phyloP scores from a whole-genome alignment of 1,139 yeast genomes.

The Geotrichum carabidarum region DNA sequence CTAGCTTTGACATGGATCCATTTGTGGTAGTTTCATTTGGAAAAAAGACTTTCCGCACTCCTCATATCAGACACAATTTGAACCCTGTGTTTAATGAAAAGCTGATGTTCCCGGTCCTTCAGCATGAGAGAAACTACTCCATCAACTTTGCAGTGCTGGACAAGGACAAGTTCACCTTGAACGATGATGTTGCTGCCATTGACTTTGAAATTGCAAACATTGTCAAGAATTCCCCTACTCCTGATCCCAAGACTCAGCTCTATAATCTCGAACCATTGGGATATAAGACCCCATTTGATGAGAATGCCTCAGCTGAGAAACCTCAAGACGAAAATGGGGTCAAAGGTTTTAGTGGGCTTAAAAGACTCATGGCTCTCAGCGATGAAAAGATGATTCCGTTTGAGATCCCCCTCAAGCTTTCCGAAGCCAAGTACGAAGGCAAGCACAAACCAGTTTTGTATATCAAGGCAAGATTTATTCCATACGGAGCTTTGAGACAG shows the following conservation, averaged over 20 bases:
- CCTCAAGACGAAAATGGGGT: background rate
- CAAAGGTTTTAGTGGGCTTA: background rate
- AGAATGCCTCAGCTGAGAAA: background rate
- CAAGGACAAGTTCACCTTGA: slow-evolving; percentile 74
- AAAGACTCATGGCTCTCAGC: background rate
- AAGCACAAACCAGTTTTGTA: slow-evolving; percentile 52
- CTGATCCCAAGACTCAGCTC: slow-evolving; percentile 32
- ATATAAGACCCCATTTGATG: slow-evolving; percentile 4
- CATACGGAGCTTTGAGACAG: slow-evolving; percentile 59
- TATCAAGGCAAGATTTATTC: slow-evolving; percentile 60
- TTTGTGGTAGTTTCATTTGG: slow-evolving; percentile 91
- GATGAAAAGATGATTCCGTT: slow-evolving; percentile 24
- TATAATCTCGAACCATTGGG: slow-evolving; percentile 28
- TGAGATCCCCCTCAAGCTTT: slow-evolving; percentile 39
- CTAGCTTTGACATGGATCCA: slow-evolving; percentile 94
- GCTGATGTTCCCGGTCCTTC: slow-evolving; percentile 69
- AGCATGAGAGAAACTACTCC: slow-evolving; percentile 60
- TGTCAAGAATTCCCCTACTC: slow-evolving; percentile 37
- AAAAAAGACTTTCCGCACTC: slow-evolving; percentile 78
- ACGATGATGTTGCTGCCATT: slow-evolving; percentile 73
- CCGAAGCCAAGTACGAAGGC: slow-evolving; percentile 34
- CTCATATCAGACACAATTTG: slow-evolving; percentile 76
- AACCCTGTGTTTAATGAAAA: slow-evolving; percentile 81
- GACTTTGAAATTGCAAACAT: slow-evolving; percentile 51
- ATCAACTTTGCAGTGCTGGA: slow-evolving; percentile 72